phyloP scores from a whole-genome alignment of 139 green algal genomes.

The Closterium sp. region DNA sequence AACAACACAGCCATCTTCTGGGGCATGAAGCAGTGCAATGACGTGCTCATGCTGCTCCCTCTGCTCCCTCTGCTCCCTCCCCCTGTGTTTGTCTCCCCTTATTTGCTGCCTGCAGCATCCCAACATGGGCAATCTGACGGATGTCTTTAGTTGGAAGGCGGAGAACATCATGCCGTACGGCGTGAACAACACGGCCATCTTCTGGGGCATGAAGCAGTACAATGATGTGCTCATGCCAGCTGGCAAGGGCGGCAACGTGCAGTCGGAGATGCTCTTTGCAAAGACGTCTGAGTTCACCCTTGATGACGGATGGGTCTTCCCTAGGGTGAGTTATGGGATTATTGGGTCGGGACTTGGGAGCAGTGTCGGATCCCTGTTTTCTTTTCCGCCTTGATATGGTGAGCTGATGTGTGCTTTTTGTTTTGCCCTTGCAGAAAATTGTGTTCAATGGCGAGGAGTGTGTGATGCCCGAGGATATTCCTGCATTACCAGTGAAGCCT shows the following conservation, averaged over 20 bases:
- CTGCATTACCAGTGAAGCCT: conserved; percentile 18
- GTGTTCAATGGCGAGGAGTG: conserved; percentile 45
- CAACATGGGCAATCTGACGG: conserved; percentile 27
- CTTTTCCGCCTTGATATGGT: not conserved
- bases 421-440: conserved; percentile 5
- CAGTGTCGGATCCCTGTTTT: not conserved
- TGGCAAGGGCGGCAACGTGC: conserved; percentile 23
- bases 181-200: conserved; percentile 35
- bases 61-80: not conserved
- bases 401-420: not conserved
- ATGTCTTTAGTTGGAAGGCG: conserved; percentile 18
- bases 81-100: not conserved
- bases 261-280: conserved; percentile 40
- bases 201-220: conserved; percentile 37
- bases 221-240: conserved; percentile 29
- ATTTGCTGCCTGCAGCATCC: conserved; percentile 16
- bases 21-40: conserved; percentile 32
- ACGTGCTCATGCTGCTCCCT: not conserved
- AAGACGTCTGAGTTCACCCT: conserved; percentile 31
- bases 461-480: conserved; percentile 30
- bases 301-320: conserved; percentile 29
- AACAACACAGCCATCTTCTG: conserved; percentile 42
- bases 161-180: conserved; percentile 14
- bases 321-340: conserved; percentile 32
- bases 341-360: no score